These are phyloP conservation scores for Spongospora subterranea DNA, from an alignment of 208 protist genomes.

Conservation along the genomic window DNA sequence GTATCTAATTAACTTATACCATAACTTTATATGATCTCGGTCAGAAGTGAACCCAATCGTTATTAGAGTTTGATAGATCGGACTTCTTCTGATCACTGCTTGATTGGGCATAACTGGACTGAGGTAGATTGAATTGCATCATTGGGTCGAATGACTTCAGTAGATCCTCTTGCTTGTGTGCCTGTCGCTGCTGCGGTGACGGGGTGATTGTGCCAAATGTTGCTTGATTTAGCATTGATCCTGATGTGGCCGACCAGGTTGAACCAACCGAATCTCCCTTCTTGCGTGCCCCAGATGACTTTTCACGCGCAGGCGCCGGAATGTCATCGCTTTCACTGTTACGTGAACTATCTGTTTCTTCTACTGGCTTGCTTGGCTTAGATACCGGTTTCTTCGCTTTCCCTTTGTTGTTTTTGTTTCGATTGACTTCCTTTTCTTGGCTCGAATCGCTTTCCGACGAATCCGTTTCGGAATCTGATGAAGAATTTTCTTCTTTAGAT, in stretches of 20 bases:
- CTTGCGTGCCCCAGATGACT: background rate
- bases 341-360: too few relatives aligned
- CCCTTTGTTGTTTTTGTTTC: background rate
- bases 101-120: too few relatives aligned
- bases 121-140: too few relatives aligned
- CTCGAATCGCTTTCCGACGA: background rate
- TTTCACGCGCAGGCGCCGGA: background rate
- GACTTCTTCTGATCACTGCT: background rate
- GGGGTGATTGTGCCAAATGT: background rate
- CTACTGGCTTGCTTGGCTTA: background rate
- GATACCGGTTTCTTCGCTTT: background rate
- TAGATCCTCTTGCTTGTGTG: background rate
- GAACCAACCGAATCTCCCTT: background rate
- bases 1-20: background rate
- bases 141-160: constrained; percentile 7
- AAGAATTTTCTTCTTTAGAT: constrained; percentile 27
- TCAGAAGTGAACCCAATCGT: background rate
- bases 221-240: background rate
- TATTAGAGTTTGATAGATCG: background rate
- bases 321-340: too few relatives aligned
- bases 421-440: background rate
- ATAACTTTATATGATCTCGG: background rate
- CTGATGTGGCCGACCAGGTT: background rate
- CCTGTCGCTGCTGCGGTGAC: too few relatives aligned
- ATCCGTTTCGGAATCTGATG: background rate